Evolutionary conservation across 495 filamentous ascomycete genomes (phyloP).

Genomic region (Darksidea phi): DNA sequence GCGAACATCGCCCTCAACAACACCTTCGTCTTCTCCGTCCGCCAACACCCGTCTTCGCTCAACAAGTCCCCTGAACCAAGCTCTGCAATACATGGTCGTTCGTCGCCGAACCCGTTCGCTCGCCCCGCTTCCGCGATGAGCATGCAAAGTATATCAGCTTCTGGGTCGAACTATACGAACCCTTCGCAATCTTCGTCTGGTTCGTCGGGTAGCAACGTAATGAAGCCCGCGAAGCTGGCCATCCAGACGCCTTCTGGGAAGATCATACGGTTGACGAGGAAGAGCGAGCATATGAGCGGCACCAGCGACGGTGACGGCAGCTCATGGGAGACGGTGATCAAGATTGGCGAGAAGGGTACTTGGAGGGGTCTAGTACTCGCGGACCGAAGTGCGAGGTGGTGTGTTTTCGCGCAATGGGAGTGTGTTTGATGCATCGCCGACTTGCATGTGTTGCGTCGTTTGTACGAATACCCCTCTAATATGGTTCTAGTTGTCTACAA

Average conservation of each 20-base stretch:
- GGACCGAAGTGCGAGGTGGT: constrained; percentile 94
- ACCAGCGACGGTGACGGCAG: constrained; percentile 64
- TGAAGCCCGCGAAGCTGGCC: constrained; percentile 91
- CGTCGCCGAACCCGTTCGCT: constrained; percentile 67
- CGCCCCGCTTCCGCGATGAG: constrained; percentile 80
- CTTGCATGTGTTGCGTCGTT: too few species aligned
- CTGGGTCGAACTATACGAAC: constrained; percentile 55
- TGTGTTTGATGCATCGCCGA: constrained; percentile 46
- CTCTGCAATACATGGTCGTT: constrained; percentile 40
- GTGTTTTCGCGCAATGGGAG: constrained; percentile 97
- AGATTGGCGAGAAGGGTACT: constrained; percentile 84
- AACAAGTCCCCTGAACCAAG: constrained; percentile 51
- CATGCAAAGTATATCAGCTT: constrained; percentile 67
- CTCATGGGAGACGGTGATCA: constrained; percentile 96
- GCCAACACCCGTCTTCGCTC: constrained; percentile 79
- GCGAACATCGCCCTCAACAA: constrained; percentile 83
- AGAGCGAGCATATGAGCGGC: constrained; percentile 62
- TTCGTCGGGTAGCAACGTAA: constrained; percentile 12
- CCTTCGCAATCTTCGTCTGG: constrained; percentile 16
- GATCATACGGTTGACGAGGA: constrained; percentile 84
- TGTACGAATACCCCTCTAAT: too few species aligned
- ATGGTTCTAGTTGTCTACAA: background rate
- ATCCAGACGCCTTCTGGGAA: constrained; percentile 96
- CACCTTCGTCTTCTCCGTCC: constrained; percentile 94
- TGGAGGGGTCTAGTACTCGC: constrained; percentile 95